A percentile compares a stretch with the other conserved stretches of the same genome.
phyloP scores from a whole-genome alignment of 208 protist species.

The Crithidia thermophila region DNA sequence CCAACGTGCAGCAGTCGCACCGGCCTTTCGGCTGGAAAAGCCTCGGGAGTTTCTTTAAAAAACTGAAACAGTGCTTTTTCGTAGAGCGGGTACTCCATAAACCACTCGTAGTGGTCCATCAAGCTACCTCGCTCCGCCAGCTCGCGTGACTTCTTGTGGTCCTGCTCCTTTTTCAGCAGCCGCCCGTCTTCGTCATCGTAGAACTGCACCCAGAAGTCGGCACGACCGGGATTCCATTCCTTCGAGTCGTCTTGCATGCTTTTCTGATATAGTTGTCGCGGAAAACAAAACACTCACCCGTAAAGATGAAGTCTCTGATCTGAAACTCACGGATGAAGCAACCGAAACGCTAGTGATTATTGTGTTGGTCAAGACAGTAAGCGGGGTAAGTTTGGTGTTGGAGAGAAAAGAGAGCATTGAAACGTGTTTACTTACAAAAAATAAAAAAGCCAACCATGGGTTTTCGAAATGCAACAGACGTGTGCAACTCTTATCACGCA shows the following conservation, averaged over 20 bases:
- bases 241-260: conserved; percentile 37
- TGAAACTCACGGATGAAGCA: too few relatives aligned
- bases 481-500: too few relatives aligned
- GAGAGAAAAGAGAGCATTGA: too few relatives aligned
- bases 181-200: conserved; percentile 49
- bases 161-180: conserved; percentile 37
- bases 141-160: conserved; percentile 30
- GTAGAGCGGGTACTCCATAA: conserved; percentile 55
- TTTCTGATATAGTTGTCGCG: neutral
- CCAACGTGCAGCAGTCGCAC: conserved; percentile 53
- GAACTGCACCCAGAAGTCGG: conserved; percentile 62
- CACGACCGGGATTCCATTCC: conserved; percentile 44
- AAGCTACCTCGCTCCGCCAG: conserved; percentile 35
- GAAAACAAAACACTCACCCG: conserved; percentile 11
- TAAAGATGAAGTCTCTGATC: neutral
- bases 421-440: too few relatives aligned
- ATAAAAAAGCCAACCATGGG: too few relatives aligned
- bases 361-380: neutral
- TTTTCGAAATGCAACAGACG: too few relatives aligned
- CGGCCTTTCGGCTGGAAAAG: neutral
- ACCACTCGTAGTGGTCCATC: conserved; percentile 76
- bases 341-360: neutral
- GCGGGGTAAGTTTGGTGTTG: too few relatives aligned
- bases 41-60: neutral
- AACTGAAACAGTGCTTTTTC: conserved; percentile 24